Base-by-base conservation (phyloP, 2,329 filamentous ascomycete genomes). In the Ustilaginoidea virens region DNA sequence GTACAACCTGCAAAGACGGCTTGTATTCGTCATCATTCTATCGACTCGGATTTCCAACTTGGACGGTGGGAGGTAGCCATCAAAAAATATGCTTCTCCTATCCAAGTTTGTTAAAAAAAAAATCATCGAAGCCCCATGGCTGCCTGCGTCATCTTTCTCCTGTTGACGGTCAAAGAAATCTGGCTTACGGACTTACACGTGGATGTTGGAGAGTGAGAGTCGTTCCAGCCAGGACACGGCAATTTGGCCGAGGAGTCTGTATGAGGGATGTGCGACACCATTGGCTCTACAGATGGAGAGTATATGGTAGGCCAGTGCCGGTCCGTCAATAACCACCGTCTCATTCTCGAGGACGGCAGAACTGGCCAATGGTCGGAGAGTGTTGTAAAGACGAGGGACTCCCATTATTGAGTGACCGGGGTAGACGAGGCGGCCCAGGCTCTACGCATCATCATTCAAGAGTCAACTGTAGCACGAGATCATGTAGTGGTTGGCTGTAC, bases 221-320 rank as follows among this genome's bases (percentile, higher is more conserved):
- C 61, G 50, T 15, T 74, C 55, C 1, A 93, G 58, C 63, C 77
- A 87, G 14, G 49, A 47, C 28, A 76, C 48, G 4, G 71, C 64
- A 12, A 65, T 62, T 5, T 57, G 47, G 10, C 69, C 74, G 24
- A 90, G 60, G 23, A 76, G 60, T 8, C 56, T 42, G 49, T 86
- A 83, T 0, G 69, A 64, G 5, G 76, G 71, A 17, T 67, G 58
- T 9, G 67, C 59, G 22, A 69, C 53, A 27, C 61, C 58, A 42
- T 62, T 63, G 22, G 50, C 51, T 13, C 49, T 54, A 32, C 73
- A 65, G 12, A 70, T 52, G 28, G 71, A 58, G 35, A 79, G 72
- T 23, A 86, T 58, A 47, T 81, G 68, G 47, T 87, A 79, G 2
- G 82, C 80, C 16, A 92, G 55, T 2, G 73, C 75, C 4, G 85